phyloP scores from a whole-genome alignment of 139 green algal genomes.

The Closterium sp. region DNA sequence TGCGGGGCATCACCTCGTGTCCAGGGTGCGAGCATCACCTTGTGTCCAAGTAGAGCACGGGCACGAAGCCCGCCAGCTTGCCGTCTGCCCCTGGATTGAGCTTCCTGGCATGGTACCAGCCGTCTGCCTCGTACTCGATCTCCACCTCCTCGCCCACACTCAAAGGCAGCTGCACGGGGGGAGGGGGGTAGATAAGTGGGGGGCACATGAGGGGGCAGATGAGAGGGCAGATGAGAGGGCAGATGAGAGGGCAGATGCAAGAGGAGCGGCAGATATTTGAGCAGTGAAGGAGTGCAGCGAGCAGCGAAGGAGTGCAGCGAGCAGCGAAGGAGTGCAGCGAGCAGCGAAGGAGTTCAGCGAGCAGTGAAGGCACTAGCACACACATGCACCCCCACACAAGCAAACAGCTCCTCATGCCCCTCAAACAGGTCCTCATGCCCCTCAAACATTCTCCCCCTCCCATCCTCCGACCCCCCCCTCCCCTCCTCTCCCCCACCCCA shows the following conservation, averaged over 20 bases:
- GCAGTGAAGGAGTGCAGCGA: too few relatives aligned
- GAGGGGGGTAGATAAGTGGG: too few relatives aligned
- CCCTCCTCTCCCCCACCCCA: not conserved
- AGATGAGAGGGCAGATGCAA: too few relatives aligned
- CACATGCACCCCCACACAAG: not conserved
- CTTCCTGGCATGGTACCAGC: constrained; percentile 24
- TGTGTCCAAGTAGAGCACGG: not conserved
- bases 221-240: too few relatives aligned
- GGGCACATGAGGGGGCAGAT: too few relatives aligned
- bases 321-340: too few relatives aligned
- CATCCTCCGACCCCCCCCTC: not conserved
- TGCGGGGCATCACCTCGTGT: not conserved
- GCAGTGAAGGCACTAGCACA: not conserved
- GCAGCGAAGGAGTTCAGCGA: too few relatives aligned
- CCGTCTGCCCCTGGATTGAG: not conserved
- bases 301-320: too few relatives aligned
- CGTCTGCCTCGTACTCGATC: constrained; percentile 26
- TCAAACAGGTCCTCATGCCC: too few relatives aligned
- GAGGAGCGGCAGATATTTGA: too few relatives aligned
- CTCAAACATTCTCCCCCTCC: not conserved
- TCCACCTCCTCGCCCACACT: constrained; percentile 1
- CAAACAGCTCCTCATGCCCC: too few relatives aligned
- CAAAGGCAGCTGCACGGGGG: not conserved
- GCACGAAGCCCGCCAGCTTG: not conserved
- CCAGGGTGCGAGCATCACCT: not conserved